Evolutionary conservation across 148 eudicot genomes (phyloP).

Genomic region (Persicaria maculosa): DNA sequence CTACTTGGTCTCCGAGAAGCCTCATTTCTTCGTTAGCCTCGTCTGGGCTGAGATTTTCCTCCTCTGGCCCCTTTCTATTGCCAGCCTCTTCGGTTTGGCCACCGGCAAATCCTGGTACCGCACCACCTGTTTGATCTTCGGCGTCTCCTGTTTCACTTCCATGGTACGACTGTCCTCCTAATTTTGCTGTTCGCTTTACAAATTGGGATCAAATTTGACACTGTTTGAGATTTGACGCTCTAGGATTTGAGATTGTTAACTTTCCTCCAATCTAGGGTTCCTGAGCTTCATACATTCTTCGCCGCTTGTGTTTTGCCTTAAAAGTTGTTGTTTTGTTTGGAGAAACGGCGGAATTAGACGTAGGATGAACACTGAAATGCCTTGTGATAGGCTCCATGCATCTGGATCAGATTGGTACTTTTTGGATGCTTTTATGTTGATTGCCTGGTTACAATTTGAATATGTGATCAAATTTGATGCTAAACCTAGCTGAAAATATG

Average conservation of each 20-base stretch:
- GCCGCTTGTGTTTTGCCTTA: not conserved
- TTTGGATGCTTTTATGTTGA: not conserved
- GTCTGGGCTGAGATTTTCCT: conserved; percentile 26
- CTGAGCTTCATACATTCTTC: not conserved
- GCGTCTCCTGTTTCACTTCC: conserved; percentile 22
- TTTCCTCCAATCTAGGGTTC: not conserved
- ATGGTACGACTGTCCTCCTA: conserved; percentile 18
- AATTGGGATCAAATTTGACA: not conserved
- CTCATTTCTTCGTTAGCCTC: conserved; percentile 32
- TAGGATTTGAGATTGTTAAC: not conserved
- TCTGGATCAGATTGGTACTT: not conserved
- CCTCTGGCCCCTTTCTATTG: conserved; percentile 29
- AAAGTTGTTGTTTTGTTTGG: no score
- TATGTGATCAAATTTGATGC: not conserved
- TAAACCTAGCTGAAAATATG: not conserved
- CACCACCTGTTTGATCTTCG: conserved; percentile 28
- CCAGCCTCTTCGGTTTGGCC: conserved; percentile 18
- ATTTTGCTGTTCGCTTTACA: not conserved
- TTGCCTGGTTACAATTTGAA: not conserved
- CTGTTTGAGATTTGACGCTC: not conserved
- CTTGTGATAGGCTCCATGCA: not conserved
- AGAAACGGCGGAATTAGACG: no score
- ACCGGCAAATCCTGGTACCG: conserved; percentile 28
- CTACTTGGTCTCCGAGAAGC: conserved; percentile 27
- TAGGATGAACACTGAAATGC: no score